Base-by-base conservation (phyloP, 2,329 filamentous ascomycete genomes). In the Calonectria leucothoes region DNA sequence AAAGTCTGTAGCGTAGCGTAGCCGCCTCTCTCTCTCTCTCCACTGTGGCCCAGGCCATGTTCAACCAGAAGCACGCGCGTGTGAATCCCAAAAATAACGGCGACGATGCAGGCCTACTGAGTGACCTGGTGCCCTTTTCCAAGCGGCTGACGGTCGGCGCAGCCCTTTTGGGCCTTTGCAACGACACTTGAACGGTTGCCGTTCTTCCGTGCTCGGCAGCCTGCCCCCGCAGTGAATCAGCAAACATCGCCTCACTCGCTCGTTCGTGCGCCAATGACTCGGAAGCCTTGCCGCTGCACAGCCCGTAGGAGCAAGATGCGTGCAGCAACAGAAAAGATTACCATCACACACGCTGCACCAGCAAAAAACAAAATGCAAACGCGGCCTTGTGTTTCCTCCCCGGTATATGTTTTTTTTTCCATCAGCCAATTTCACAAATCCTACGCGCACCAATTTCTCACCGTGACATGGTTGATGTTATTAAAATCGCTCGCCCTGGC, bases 191-290 rank as follows among this genome's bases (percentile, higher is more conserved):
- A 35, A n/a, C n/a, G n/a, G 15, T 27, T 71, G 51, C 69, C 69
- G 64, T 61, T 31, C 52, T 67, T 31, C 69, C 63, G 69, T 55
- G 42, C 57, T 70, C 67, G 15, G 59, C 59, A 25, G 64, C 42
- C 23, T 10, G 48, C 31, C 48, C 63, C 63, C 69, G 61, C 68
- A 65, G 68, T 57, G 68, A 55, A 65, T 52, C 68, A 64, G 57
- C 68, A 57, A 59, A 55, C 69, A 71, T 66, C 42, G 63, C 63
- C 69, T 71, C 69, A 66, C 39, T 66, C n/a, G 35, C 65, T 42
- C 49, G 33, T 42, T 51, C 17, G 35, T 51, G 64, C 49, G 35
- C 61, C 61, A 48, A 70, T 61, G 52, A 63, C 52, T 57, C 42
- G 52, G 61, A 66, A 66, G 63, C 31, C 33, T 59, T 57, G 61